These are phyloP conservation scores for Teunomyces atbi DNA, from an alignment of 805 yeast species.

Conservation along the genomic window DNA sequence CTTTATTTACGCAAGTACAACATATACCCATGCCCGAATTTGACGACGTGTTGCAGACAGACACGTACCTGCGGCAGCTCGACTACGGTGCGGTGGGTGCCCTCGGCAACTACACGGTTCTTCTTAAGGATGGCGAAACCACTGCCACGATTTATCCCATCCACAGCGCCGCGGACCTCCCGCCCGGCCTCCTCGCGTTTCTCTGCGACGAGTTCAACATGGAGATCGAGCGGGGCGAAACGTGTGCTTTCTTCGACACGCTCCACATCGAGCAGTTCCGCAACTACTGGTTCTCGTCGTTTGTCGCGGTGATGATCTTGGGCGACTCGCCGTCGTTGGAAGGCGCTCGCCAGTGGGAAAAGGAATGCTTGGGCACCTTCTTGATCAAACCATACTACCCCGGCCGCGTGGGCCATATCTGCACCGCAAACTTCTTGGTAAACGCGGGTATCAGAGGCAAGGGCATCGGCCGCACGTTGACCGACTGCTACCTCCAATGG, in stretches of 20 bases:
- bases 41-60: conserved; percentile 49
- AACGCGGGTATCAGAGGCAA: conserved; percentile 91
- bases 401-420: conserved; percentile 90
- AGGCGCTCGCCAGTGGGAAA: conserved; percentile 77
- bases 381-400: conserved; percentile 86
- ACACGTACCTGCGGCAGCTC: conserved; percentile 43
- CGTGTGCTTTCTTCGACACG: conserved; percentile 82
- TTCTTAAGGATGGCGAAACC: conserved; percentile 84
- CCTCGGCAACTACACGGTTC: conserved; percentile 68
- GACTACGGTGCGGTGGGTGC: conserved; percentile 34
- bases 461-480: conserved; percentile 84
- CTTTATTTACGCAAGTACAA: conserved; percentile 31
- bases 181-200: conserved; percentile 75
- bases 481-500: conserved; percentile 87
- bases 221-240: conserved; percentile 87
- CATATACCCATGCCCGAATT: conserved; percentile 49
- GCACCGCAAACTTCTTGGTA: conserved; percentile 84
- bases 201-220: conserved; percentile 89
- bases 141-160: conserved; percentile 92
- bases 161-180: conserved; percentile 61
- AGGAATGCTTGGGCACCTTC: conserved; percentile 87
- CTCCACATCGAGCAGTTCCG: conserved; percentile 74
- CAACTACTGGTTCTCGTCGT: conserved; percentile 83
- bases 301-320: conserved; percentile 74
- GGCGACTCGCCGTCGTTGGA: conserved; percentile 60